Conservation (phyloP, 2,329 filamentous ascomycete genomes). For the Apiospora aurea region DNA sequence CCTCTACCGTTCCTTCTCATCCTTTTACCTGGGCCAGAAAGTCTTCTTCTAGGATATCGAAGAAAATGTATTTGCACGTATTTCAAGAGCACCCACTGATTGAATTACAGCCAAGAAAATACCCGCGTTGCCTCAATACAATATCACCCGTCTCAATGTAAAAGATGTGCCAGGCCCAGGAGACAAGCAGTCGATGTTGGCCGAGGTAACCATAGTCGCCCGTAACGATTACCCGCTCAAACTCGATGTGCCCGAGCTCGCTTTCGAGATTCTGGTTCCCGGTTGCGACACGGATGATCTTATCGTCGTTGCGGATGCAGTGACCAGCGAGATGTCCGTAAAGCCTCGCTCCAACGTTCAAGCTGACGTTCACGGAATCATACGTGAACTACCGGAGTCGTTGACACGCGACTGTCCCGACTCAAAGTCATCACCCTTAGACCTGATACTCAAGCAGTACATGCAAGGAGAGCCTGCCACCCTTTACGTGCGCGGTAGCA, state of each 20-base stretch:
- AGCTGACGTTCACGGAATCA: slow-evolving; percentile 73
- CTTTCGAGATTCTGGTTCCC: slow-evolving; percentile 84
- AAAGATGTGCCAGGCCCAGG: slow-evolving; percentile 68
- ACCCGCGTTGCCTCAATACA: slow-evolving; percentile 80
- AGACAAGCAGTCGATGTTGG: slow-evolving; percentile 73
- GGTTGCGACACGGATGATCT: slow-evolving; percentile 77
- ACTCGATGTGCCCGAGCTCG: slow-evolving; percentile 78
- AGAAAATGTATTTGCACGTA: slow-evolving; percentile 29
- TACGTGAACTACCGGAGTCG: slow-evolving; percentile 75
- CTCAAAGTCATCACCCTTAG: slow-evolving; percentile 81
- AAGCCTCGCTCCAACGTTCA: slow-evolving; percentile 71
- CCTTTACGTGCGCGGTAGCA: slow-evolving; percentile 83
- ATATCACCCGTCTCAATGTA: slow-evolving; percentile 82
- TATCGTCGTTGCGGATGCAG: slow-evolving; percentile 80
- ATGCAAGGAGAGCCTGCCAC: slow-evolving; percentile 80
- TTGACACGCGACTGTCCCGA: slow-evolving; percentile 79
- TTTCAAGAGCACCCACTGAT: slow-evolving; percentile 43
- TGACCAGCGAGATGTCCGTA: slow-evolving; percentile 71
- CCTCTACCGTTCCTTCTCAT: slow-evolving; percentile 69
- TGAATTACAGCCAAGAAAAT: slow-evolving; percentile 68
- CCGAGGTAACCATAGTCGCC: slow-evolving; percentile 76
- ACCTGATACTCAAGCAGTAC: slow-evolving; percentile 81
- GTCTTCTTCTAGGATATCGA: slow-evolving; percentile 45
- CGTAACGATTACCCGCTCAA: slow-evolving; percentile 81
- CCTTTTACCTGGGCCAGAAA: slow-evolving; percentile 68